Conservation (phyloP, 805 yeast species). For the Schwanniomyces polymorphus region DNA sequence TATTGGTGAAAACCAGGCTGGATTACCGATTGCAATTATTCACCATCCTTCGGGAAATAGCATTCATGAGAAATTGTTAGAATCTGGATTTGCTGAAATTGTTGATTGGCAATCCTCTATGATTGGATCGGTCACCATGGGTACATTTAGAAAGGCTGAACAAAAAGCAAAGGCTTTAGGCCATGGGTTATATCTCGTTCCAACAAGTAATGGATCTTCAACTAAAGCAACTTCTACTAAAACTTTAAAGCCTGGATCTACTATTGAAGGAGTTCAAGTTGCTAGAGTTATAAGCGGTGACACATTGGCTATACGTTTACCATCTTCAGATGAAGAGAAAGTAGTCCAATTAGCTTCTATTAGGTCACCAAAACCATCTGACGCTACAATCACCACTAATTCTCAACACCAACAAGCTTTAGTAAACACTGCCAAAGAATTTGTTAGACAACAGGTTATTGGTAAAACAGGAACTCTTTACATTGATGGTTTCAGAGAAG, state of each 20-base stretch:
- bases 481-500: constrained; percentile 65
- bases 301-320: constrained; percentile 55
- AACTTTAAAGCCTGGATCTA: constrained; percentile 44
- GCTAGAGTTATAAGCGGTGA: constrained; percentile 68
- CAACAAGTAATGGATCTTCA: constrained; percentile 25
- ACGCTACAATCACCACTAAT: constrained; percentile 44
- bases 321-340: constrained; percentile 48
- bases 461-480: constrained; percentile 67
- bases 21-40: constrained; percentile 58
- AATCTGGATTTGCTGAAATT: constrained; percentile 70
- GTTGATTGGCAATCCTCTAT: constrained; percentile 77
- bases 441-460: constrained; percentile 62
- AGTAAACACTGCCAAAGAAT: constrained; percentile 70
- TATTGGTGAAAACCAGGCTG: constrained; percentile 62
- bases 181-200: constrained; percentile 54
- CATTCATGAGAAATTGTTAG: constrained; percentile 65
- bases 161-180: constrained; percentile 58
- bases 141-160: constrained; percentile 62
- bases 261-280: constrained; percentile 52
- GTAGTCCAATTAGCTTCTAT: constrained; percentile 77
- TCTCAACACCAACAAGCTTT: constrained; percentile 46
- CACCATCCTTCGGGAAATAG: constrained; percentile 74
- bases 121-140: constrained; percentile 67
- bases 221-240: constrained; percentile 10
- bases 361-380: constrained; percentile 70